Base-by-base conservation (phyloP, 163 green algal genomes). In the Prototheca stagnorum region DNA sequence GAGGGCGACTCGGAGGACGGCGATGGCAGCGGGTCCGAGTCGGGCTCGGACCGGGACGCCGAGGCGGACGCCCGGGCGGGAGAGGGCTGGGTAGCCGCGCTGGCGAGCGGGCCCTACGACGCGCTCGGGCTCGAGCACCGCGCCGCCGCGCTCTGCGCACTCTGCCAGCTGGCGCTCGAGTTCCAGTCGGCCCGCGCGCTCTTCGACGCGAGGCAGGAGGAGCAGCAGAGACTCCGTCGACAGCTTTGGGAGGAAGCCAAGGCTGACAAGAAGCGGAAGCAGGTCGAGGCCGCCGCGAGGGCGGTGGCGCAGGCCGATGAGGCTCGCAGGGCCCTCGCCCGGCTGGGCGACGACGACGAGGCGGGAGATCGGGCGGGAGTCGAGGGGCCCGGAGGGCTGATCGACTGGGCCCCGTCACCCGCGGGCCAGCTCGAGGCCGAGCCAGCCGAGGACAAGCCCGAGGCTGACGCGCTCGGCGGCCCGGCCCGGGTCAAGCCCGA, bases 121-220 rank as follows among this genome's bases (percentile, higher is more conserved):
- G 25, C 19, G 3, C 58, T 90, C 39, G 24, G 41, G 9, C 39
- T 85, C 37, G 39, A 62, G 21, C 45, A 79, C 39, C 68, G 68
- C 4, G 28, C 80, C 25, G 61, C 48, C 20, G 65, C 70, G 44
- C 57, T 90, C 47, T 35, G 43, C 20, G 56, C 69, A 29, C 63
- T 90, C 45, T 65, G 68, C 41, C 62, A 84, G 31, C 44, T 77
- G 16, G 62, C 62, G 23, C 26, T 80, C 36, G 68, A 83, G 24
- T 53, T 56, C 0, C 76, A 73, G 35, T 74, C 57, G 27, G 61
- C 84, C 42, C 51, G 75, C 2, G 54, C 56, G 5, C 57, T 56
- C 49, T 56, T 89, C 11, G 78, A 89, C 20, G 29, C 28, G 24
- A 70, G 75, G 11, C 52, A 68, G 24, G 76, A 87, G 31, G 71